These are phyloP conservation scores for Monosporozyma unispora DNA, from an alignment of 805 yeast genomes.

Conservation along the genomic window DNA sequence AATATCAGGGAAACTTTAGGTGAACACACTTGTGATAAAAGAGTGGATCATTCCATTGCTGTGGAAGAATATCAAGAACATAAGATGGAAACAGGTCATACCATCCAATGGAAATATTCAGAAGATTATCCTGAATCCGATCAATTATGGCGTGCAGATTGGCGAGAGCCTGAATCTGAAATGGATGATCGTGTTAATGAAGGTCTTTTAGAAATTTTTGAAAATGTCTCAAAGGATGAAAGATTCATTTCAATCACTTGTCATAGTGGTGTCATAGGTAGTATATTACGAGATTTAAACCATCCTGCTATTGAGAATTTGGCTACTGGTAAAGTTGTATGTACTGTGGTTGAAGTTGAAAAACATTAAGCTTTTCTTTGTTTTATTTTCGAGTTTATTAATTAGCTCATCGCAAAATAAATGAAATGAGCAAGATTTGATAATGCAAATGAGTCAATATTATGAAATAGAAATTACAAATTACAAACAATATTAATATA, in stretches of 20 bases:
- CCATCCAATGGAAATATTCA: constrained; percentile 35
- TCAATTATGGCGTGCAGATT: constrained; percentile 34
- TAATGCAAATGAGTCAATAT: not conserved
- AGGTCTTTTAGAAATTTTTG: constrained; percentile 38
- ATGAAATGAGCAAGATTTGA: not conserved
- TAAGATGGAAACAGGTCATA: constrained; percentile 25
- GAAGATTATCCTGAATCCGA: constrained; percentile 45
- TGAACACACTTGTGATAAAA: constrained; percentile 48
- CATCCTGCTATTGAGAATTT: constrained; percentile 48
- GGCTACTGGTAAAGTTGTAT: constrained; percentile 60
- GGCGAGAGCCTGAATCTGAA: constrained; percentile 41
- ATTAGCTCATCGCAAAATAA: not conserved
- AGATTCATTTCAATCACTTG: constrained; percentile 42
- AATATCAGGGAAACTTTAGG: constrained; percentile 55
- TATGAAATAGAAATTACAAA: not conserved
- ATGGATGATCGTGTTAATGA: constrained; percentile 36
- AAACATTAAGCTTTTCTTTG: not conserved
- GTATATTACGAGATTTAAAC: constrained; percentile 40
- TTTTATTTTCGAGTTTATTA: no score
- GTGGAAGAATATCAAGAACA: constrained; percentile 15
- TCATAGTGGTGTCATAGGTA: constrained; percentile 53
- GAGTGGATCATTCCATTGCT: constrained; percentile 27
- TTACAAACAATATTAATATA: not conserved
- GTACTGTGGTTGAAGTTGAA: constrained; percentile 39
- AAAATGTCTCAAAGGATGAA: constrained; percentile 19